phyloP scores from a whole-genome alignment of 257 asterid species.

The Parsonsia alboflavescens region DNA sequence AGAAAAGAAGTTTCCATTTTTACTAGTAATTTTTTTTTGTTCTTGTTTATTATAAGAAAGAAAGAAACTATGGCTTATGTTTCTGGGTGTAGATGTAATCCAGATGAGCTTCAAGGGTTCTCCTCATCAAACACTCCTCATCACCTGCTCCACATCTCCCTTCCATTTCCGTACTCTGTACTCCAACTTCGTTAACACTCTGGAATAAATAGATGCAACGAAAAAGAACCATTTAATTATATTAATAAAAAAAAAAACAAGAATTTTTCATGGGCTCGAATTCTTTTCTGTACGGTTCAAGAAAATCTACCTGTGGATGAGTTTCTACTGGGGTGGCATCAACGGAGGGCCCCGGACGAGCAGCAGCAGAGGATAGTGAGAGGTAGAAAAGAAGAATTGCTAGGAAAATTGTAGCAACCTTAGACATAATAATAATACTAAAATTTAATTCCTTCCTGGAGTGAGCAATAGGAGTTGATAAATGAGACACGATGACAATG shows the following conservation, averaged over 20 bases:
- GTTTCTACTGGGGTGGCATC: slow-evolving; percentile 7
- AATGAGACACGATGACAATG: background rate
- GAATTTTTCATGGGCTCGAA: no score
- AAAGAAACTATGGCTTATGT: slow-evolving; percentile 34
- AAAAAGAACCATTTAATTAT: background rate
- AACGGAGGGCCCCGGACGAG: slow-evolving; percentile 36
- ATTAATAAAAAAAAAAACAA: background rate
- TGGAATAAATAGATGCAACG: background rate
- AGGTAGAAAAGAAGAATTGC: slow-evolving; percentile 37
- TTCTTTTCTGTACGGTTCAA: no score
- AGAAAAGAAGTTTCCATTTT: background rate
- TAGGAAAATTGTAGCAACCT: slow-evolving; percentile 30
- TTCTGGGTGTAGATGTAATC: slow-evolving; percentile 70
- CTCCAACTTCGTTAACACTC: slow-evolving; percentile 4
- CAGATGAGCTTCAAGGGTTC: slow-evolving; percentile 49
- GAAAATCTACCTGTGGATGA: slow-evolving; percentile 19
- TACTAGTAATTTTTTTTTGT: no score
- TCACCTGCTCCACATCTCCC: slow-evolving; percentile 44
- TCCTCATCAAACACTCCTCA: slow-evolving; percentile 63
- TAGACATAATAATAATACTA: slow-evolving; percentile 31
- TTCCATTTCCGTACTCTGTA: slow-evolving; percentile 16
- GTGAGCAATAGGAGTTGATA: background rate
- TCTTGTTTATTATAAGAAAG: no score
- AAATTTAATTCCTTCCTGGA: background rate
- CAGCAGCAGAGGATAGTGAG: slow-evolving; percentile 37